These are phyloP conservation scores for Myotisia sp. DNA, from an alignment of 2,329 filamentous ascomycete species.

Conservation along the genomic window DNA sequence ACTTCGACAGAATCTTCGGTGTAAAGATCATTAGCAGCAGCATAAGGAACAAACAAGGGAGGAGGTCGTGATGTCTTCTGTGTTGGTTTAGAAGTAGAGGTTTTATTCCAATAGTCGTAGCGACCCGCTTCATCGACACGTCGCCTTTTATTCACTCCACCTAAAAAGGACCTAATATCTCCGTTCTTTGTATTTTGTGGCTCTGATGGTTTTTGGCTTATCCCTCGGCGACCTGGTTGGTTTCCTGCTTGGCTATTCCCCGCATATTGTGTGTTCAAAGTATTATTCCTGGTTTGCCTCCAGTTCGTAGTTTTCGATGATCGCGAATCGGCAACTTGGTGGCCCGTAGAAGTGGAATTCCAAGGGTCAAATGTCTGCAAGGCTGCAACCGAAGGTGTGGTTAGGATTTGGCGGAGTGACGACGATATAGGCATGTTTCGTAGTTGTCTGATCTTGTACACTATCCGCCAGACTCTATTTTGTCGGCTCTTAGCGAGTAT, in stretches of 20 bases:
- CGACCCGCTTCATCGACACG: neutral
- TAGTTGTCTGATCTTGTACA: slow-evolving; percentile 6
- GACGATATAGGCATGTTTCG: slow-evolving; percentile 13
- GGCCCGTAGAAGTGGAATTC: slow-evolving; percentile 14
- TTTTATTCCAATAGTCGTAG: too few relatives aligned
- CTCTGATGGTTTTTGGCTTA: neutral
- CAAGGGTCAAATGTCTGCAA: slow-evolving; percentile 15
- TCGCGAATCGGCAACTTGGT: slow-evolving; percentile 13
- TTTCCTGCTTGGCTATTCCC: slow-evolving; percentile 12
- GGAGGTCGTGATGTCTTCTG: too few relatives aligned
- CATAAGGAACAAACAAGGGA: too few relatives aligned
- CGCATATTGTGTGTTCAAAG: slow-evolving; percentile 11
- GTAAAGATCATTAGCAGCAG: too few relatives aligned
- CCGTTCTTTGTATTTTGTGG: neutral
- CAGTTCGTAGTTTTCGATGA: slow-evolving; percentile 11
- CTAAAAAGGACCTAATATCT: slow-evolving; percentile 34
- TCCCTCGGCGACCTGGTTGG: slow-evolving; percentile 11
- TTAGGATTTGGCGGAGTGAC: slow-evolving; percentile 14
- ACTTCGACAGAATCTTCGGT: too few relatives aligned
- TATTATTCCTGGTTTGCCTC: slow-evolving; percentile 12
- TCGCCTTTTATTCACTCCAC: slow-evolving; percentile 32
- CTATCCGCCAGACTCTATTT: neutral
- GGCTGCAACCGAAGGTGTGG: slow-evolving; percentile 12
- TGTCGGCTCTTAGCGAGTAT: too few relatives aligned
- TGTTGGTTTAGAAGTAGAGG: too few relatives aligned